phyloP scores from a whole-genome alignment of 1,284 basidiomycete genomes.

The Cutaneotrichosporon sp. region DNA sequence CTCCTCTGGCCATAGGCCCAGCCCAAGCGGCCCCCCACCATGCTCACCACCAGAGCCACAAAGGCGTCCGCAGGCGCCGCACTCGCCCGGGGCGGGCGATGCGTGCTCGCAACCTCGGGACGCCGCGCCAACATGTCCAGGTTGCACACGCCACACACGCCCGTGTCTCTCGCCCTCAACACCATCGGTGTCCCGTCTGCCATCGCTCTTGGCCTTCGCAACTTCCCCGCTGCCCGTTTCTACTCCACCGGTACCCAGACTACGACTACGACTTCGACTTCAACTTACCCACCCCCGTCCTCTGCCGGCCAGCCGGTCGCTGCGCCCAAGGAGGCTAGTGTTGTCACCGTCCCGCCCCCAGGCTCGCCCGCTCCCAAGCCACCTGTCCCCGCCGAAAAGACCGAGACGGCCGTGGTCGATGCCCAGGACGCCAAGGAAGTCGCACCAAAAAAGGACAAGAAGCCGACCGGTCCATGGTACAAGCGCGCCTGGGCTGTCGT shows the following conservation, averaged over 20 bases:
- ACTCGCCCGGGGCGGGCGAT: background rate
- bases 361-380: constrained; percentile 23
- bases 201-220: constrained; percentile 13
- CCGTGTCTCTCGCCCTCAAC: constrained; percentile 1
- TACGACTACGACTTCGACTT: constrained; percentile 8
- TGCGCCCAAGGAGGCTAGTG: background rate
- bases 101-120: background rate
- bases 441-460: constrained; percentile 54
- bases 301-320: constrained; percentile 11
- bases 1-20: too few relatives aligned
- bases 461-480: constrained; percentile 34
- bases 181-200: constrained; percentile 7
- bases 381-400: constrained; percentile 9
- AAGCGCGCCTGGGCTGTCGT: constrained; percentile 71
- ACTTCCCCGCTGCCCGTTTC: constrained; percentile 8
- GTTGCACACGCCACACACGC: constrained; percentile 1
- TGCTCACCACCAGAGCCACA: constrained; percentile 11
- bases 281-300: constrained; percentile 9
- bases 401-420: constrained; percentile 19
- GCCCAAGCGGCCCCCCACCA: background rate
- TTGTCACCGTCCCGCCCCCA: constrained; percentile 27
- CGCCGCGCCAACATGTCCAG: background rate
- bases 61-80: background rate
- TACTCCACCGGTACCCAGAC: constrained; percentile 31
- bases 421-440: constrained; percentile 16